Base-by-base conservation (phyloP, 2,329 filamentous ascomycete genomes). In the Aspergillus brunneoviolaceus region DNA sequence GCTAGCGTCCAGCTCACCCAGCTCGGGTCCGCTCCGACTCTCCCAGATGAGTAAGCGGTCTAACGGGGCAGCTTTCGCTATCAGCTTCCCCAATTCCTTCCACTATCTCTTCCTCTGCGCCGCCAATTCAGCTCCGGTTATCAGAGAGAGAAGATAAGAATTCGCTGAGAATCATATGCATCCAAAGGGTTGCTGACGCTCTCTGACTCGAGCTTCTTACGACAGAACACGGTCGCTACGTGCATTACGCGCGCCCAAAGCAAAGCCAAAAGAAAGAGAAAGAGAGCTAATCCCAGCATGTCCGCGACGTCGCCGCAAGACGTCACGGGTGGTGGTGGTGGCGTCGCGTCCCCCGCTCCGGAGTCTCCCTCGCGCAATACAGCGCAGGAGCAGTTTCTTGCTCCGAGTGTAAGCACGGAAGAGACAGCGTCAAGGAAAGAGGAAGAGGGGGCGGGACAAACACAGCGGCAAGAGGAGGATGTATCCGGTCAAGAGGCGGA, bases 391-490 rank as follows among this genome's bases (percentile, higher is more conserved):
- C 51, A 51, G 27, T 10, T 39, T 6, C 16, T 12, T 16, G 5
- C 27, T n/a, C 11, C 11, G 27, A 21, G 25, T 19, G 39, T 45
- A 45, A 19, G 39, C 12, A 33, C 49, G 25, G 49, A 48, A 59
- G 16, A 19, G 16, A 48, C 39, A 14, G 16, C 57, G 42, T 29
- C 33, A 27, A 31, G 35, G 25, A 57, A 89, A 90, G 77, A 86
- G 21, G 48, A 27, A 19, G 50, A 23, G 53, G 6, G 9, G n/a
- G n/a, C 33, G 25, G n/a, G 12, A 56, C 31, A 31, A 49, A 2
- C 60, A 25, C 23, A 27, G 21, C 49, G n/a, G 29, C 21, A 14
- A 19, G 21, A 14, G 29, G 10, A 50, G 29, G 39, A 45, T 19
- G 12, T 12, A 35, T 4, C 11, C 91, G 47, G 33, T 35, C 25